Evolutionary conservation across 169 alveolate genomes (phyloP), one percentile per base, ranked within the genome.

Genomic region (Plasmodium berghei): DNA sequence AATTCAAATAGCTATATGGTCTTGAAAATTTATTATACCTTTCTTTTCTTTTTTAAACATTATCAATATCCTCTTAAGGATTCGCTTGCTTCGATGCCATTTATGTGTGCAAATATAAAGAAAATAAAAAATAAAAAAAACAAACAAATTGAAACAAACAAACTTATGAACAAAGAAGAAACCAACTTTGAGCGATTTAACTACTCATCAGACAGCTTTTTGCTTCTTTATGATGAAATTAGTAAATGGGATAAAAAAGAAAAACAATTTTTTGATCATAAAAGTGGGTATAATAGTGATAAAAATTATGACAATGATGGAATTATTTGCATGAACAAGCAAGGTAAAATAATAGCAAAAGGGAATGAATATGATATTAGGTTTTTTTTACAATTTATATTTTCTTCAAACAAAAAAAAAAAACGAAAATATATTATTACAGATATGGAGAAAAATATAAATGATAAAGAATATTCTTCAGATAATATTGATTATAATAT

Each of bases 1-100:
- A 52, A 80, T 5, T 80, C 90, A 42, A 58, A 80, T 54, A 16
- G 49, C 46, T 80, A 80, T 62, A n/a, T 80, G 16, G 71, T 67
- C 12, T 58, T 80, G n/a, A 80, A 80, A 49, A 20, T 80, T 22
- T 80, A 52, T 20, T 80, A 80, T 26, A 9, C 58, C 16, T 66
- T 80, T 42, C 61, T 80, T 26, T 80, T 80, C 59, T 71, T 66
- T 14, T 80, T 80, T 52, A 66, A 80, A 55, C 56, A 66, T 66
- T 80, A 64, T 48, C 40, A 48, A 69, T 80, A 80, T 40, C 77
- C 90, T 6, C 59, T 80, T 5, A 49, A 26, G 28, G 61, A 80
- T 14, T 9, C 14, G 46, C 48, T 72, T 6, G 34, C 45, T 55
- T 49, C 87, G 5, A 16, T 34, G 42, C 42, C 42, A 34, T 26